Evolutionary conservation across 495 filamentous ascomycete genomes (phyloP), one percentile per base, ranked within the genome.

Genomic region (Cenococcum geophilum): DNA sequence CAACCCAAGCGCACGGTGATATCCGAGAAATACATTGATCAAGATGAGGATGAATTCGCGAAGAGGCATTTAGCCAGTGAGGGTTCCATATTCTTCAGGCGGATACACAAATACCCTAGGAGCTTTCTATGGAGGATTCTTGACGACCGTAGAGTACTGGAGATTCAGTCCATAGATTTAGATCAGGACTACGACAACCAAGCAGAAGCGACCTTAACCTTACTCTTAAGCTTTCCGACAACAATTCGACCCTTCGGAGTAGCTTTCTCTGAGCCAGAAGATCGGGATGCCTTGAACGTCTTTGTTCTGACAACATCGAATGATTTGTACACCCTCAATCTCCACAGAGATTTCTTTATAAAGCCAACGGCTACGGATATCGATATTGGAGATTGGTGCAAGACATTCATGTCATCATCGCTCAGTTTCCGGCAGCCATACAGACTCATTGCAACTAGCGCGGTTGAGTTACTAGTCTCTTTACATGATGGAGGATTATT

Each of bases 121-220:
- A 86, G 81, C 69, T 91, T 97, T 66, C 79, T 96, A 22, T 98
- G 95, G 92, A 79, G 93, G 57, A 79, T 98, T 20, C 75, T 97
- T 62, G 86, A 95, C 69, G 84, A 86, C 67, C 84, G 84, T 68
- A 88, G 82, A 66, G 79, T 91, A 49, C 78, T 98, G 56, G 89
- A 91, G 71, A 78, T 98, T 55, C 87, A 89, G 72, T 85, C 84
- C 36, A 83, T 86, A 67, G 93, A 97, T 74, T 73, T 97, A 59
- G 86, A 81, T 37, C 92, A 88, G 71, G 79, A 83, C 53, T 78
- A 80, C 20, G 78, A 83, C 25, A 79, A 82, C 32, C 74, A 78
- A 51, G 79, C 83, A 65, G 86, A 91, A 68, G 86, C 86, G 54
- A 81, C 78, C 56, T 70, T 88, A 21, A 89, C 86, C 2, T 76